Base-by-base conservation (phyloP, 2,329 filamentous ascomycete genomes). In the Aspergillus arachidicola region DNA sequence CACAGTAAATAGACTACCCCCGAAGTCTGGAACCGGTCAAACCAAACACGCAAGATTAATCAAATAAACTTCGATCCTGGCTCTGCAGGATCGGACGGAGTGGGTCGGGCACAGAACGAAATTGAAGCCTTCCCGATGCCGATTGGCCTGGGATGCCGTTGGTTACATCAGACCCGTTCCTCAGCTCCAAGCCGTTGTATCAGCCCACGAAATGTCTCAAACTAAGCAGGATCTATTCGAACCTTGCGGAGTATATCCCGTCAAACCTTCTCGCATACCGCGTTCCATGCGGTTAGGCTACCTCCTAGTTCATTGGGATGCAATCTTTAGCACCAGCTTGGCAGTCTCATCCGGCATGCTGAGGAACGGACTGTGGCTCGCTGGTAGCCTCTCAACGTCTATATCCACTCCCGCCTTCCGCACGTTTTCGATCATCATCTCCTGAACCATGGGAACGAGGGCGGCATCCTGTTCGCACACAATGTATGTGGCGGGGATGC, bases 381-480 rank as follows among this genome's bases (percentile, higher is more conserved):
- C 51, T 36, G 51, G 30, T 12, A 54, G 4, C 12, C 30, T 36
- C 32, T 54, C 51, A 14, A 54, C 21, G 30, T 23, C 10, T 16
- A 54, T n/a, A 12, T 54, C 19, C 30, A 54, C 51, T n/a, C 51
- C 51, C n/a, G 30, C 51, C 19, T 54, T 54, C 12, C 32, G 26
- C 51, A 54, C 51, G 10, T 54, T 36, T n/a, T 36, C n/a, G 14
- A 46, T 19, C 51, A 61, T 45, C 32, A 57, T 26, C 21, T 61
- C 59, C 32, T 61, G 59, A 6, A 61, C 16, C 28, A 32, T 19
- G 11, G 41, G 59, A 19, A 38, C 30, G 6, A 61, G 38, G 4
- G n/a, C 59, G 32, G 36, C 36, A n/a, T 61, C 59, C 6, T 61
- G 34, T 19, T 61, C 59, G 38, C 59, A 61, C 12, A 61, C 26